Percentiles rank a stretch among this genome's conserved stretches.
Evolutionary conservation across 352 stramenopile species (phyloP).

Genomic region (Thraustochytrium sp.): DNA sequence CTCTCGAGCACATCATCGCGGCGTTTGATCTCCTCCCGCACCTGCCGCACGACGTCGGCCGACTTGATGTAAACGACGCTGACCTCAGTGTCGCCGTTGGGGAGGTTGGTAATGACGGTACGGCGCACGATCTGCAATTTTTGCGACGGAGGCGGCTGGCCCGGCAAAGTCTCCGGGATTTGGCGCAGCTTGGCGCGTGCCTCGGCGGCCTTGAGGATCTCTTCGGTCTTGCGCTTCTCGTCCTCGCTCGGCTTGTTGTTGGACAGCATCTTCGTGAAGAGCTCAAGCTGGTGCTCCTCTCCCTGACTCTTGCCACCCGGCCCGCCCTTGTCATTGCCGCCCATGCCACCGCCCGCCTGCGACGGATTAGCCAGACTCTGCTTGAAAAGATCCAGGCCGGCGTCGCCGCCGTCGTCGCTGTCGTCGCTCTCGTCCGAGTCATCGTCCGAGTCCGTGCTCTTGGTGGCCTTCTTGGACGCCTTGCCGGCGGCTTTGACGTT

Average conservation of each 20-base stretch:
- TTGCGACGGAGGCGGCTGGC: neutral
- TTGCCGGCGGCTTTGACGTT: neutral
- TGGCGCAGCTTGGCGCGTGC: neutral
- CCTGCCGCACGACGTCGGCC: neutral
- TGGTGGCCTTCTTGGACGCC: neutral
- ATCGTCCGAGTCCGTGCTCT: neutral
- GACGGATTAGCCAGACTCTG: neutral
- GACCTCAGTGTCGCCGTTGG: conserved; percentile 34
- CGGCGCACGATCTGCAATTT: neutral
- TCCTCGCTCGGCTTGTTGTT: neutral
- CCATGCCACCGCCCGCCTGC: neutral
- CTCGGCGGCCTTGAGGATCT: neutral
- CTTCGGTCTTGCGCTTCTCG: conserved; percentile 6
- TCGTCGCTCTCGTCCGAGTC: neutral
- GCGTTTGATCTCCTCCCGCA: neutral
- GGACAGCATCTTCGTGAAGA: neutral
- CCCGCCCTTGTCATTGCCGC: neutral
- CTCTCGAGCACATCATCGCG: neutral
- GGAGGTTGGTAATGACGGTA: conserved; percentile 13
- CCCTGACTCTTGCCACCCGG: neutral
- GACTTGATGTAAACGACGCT: conserved; percentile 33
- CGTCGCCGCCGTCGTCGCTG: neutral
- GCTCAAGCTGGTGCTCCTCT: neutral
- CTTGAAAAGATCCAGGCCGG: neutral
- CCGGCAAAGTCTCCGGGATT: neutral